Conservation (phyloP, 163 green algal species). For the Scenedesmus sp. region DNA sequence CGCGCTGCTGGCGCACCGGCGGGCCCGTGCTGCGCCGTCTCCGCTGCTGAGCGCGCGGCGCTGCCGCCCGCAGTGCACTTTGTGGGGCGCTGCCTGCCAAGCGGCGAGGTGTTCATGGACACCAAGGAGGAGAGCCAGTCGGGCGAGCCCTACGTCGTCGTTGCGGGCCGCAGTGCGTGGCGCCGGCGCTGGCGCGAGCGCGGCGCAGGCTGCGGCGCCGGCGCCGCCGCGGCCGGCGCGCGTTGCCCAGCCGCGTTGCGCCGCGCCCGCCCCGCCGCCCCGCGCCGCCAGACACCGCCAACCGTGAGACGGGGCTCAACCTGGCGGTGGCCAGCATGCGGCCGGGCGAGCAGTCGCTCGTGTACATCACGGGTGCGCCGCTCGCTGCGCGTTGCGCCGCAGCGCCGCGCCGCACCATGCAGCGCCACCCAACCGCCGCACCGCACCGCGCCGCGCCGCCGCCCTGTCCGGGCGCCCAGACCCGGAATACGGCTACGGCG, state of each 20-base stretch:
- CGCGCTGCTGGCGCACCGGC: constrained; percentile 57
- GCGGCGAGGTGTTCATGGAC: constrained; percentile 75
- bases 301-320: constrained; percentile 61
- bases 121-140: constrained; percentile 58
- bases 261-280: not conserved
- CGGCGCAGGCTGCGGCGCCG: too few relatives aligned
- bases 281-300: constrained; percentile 47
- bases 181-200: not conserved
- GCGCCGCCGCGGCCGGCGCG: not conserved
- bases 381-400: too few relatives aligned
- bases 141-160: constrained; percentile 59
- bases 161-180: constrained; percentile 73
- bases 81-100: constrained; percentile 54
- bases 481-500: constrained; percentile 78
- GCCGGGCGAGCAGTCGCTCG: constrained; percentile 60
- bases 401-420: too few relatives aligned
- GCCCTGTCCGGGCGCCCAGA: too few relatives aligned
- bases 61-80: constrained; percentile 85
- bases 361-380: constrained; percentile 70
- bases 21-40: constrained; percentile 54
- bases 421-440: too few relatives aligned
- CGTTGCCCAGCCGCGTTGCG: not conserved
- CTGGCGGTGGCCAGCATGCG: constrained; percentile 73
- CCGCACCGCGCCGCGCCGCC: too few relatives aligned
- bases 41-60: constrained; percentile 70